These are phyloP conservation scores for Moricandia arvensis DNA, from an alignment of 345 rosid species.

Conservation along the genomic window DNA sequence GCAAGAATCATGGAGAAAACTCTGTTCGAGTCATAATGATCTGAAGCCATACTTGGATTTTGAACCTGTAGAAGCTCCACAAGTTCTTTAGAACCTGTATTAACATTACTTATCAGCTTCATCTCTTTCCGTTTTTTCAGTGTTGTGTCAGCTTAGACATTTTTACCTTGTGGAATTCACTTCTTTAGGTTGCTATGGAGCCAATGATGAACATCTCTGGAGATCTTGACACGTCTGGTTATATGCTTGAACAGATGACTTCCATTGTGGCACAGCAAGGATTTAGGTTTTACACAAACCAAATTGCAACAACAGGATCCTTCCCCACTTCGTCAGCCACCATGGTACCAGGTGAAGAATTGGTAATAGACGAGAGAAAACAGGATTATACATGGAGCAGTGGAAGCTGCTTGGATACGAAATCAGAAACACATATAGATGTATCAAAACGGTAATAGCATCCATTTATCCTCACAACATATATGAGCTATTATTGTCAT, in stretches of 20 bases:
- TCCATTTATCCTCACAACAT: not conserved
- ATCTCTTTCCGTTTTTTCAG: not conserved
- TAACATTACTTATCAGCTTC: not conserved
- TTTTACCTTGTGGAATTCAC: conserved; percentile 7
- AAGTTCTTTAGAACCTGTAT: conserved; percentile 40
- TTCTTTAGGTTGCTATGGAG: conserved; percentile 55
- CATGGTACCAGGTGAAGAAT: conserved; percentile 37
- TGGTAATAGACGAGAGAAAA: conserved; percentile 30
- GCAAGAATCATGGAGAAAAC: conserved; percentile 66
- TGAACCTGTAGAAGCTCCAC: conserved; percentile 54
- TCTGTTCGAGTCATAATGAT: conserved; percentile 43
- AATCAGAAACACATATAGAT: conserved; percentile 21
- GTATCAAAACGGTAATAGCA: conserved; percentile 39
- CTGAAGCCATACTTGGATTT: conserved; percentile 47
- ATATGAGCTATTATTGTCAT: not conserved
- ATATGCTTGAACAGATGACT: conserved; percentile 57
- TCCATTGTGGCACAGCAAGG: conserved; percentile 57
- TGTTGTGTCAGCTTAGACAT: not conserved
- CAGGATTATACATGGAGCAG: conserved; percentile 18
- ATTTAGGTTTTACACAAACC: conserved; percentile 54
- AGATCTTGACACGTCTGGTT: conserved; percentile 41
- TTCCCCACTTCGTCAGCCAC: conserved; percentile 29
- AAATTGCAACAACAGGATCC: conserved; percentile 39
- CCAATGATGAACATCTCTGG: conserved; percentile 40
- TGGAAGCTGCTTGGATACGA: conserved; percentile 30